These are phyloP conservation scores for Astraeus odoratus DNA, from an alignment of 768 basidiomycete genomes.

Conservation along the genomic window DNA sequence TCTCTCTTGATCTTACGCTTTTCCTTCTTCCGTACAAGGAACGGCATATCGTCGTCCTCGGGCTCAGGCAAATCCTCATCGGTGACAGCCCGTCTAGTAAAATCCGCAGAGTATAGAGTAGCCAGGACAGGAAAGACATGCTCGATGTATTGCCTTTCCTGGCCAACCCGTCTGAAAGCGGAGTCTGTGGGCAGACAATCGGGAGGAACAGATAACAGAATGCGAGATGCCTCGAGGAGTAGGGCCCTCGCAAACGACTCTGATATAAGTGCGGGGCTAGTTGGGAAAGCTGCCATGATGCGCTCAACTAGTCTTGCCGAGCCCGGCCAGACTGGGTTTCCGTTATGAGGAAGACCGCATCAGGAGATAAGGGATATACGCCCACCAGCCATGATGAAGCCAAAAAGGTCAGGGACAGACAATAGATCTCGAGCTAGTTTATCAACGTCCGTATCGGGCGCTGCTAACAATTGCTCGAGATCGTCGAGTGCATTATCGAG, in stretches of 20 bases:
- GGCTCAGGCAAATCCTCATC: not conserved
- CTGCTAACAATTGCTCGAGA: slow-evolving; percentile 20
- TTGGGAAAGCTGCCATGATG: slow-evolving; percentile 31
- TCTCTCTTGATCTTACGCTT: slow-evolving; percentile 14
- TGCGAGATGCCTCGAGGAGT: slow-evolving; percentile 20
- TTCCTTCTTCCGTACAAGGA: slow-evolving; percentile 22
- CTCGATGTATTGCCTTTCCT: slow-evolving; percentile 18
- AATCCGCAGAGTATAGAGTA: slow-evolving; percentile 14
- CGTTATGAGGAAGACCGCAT: not conserved
- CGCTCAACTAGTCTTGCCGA: slow-evolving; percentile 13
- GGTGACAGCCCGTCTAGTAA: not conserved
- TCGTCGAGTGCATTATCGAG: slow-evolving; percentile 10
- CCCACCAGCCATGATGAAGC: slow-evolving; percentile 25
- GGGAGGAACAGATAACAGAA: slow-evolving; percentile 18
- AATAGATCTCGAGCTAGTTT: slow-evolving; percentile 23
- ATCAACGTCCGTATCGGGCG: slow-evolving; percentile 12
- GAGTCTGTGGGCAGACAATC: slow-evolving; percentile 9
- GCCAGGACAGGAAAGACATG: slow-evolving; percentile 15
- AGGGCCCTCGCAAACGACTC: slow-evolving; percentile 16
- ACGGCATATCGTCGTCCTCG: slow-evolving; percentile 2
- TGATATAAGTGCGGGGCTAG: slow-evolving; percentile 13
- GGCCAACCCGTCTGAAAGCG: slow-evolving; percentile 9
- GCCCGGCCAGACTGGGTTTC: slow-evolving; percentile 10
- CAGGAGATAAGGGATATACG: not conserved
- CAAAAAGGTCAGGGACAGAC: slow-evolving; percentile 20